Evolutionary conservation across 352 stramenopile species (phyloP).

Genomic region (Globisporangium middletonii): DNA sequence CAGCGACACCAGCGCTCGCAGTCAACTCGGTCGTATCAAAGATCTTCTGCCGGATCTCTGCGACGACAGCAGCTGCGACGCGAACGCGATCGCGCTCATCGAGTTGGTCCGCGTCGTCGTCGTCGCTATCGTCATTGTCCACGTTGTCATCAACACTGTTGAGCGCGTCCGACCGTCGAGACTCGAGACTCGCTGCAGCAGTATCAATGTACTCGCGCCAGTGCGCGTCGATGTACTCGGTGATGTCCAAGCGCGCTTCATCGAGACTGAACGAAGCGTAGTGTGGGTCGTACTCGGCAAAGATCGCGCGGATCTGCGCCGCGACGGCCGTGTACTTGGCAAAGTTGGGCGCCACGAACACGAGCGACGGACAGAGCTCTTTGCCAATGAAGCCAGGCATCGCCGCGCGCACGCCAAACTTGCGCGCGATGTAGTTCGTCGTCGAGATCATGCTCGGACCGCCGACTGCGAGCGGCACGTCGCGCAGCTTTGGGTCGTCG

Average conservation of each 20-base stretch:
- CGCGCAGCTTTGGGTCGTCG: constrained; percentile 80
- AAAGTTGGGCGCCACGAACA: constrained; percentile 92
- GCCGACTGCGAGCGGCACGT: constrained; percentile 91
- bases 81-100: constrained; percentile 18
- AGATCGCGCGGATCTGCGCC: constrained; percentile 70
- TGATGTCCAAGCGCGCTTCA: constrained; percentile 94
- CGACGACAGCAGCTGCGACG: constrained; percentile 59
- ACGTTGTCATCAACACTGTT: background rate
- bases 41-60: constrained; percentile 84
- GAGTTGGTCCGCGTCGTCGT: constrained; percentile 2
- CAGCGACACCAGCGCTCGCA: constrained; percentile 90
- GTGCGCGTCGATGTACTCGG: constrained; percentile 71
- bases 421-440: constrained; percentile 93
- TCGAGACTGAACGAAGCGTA: constrained; percentile 90
- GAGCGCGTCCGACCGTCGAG: too few species aligned
- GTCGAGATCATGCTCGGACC: constrained; percentile 93
- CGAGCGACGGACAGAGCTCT: constrained; percentile 90
- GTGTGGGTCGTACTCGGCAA: constrained; percentile 92
- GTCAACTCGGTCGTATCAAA: constrained; percentile 87
- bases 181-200: background rate
- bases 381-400: constrained; percentile 97
- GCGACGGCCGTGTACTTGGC: constrained; percentile 86
- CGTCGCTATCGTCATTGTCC: constrained; percentile 11
- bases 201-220: constrained; percentile 38
- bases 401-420: constrained; percentile 92